phyloP scores from a whole-genome alignment of 345 rosid species.

The Crucihimalaya himalaica region DNA sequence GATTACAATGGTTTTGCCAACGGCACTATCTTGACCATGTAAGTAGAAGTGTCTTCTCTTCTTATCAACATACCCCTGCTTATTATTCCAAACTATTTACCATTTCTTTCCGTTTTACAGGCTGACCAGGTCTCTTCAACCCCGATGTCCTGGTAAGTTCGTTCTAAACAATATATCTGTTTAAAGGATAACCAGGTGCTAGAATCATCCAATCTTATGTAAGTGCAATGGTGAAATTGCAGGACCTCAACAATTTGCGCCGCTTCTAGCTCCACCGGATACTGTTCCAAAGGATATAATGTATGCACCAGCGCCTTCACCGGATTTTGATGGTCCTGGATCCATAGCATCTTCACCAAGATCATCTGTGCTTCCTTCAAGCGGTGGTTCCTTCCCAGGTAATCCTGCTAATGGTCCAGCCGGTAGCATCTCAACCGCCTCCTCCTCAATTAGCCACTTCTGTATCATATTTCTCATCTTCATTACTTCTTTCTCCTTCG shows the following conservation, averaged over 20 bases:
- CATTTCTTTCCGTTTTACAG: constrained; percentile 41
- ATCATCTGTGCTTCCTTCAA: constrained; percentile 56
- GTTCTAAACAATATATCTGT: not conserved
- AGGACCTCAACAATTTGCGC: constrained; percentile 83
- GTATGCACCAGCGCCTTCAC: constrained; percentile 64
- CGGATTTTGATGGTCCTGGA: constrained; percentile 40
- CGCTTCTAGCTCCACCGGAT: constrained; percentile 82
- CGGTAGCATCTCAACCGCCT: constrained; percentile 58
- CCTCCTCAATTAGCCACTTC: constrained; percentile 40
- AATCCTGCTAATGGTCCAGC: constrained; percentile 66
- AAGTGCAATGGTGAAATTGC: constrained; percentile 35
- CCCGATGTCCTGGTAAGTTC: constrained; percentile 85
- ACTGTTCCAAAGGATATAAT: constrained; percentile 49
- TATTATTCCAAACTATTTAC: not conserved
- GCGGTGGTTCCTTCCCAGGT: constrained; percentile 58
- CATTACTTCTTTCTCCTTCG: constrained; percentile 17
- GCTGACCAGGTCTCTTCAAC: constrained; percentile 81
- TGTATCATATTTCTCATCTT: constrained; percentile 23
- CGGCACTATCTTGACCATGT: constrained; percentile 77
- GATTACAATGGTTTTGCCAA: constrained; percentile 74
- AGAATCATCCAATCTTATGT: not conserved
- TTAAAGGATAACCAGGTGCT: not conserved
- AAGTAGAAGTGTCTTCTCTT: constrained; percentile 28
- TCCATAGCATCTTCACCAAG: constrained; percentile 51
- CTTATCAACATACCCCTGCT: not conserved